Conservation (phyloP, 2,329 filamentous ascomycete species). For the Tricladium varicosporioides region DNA sequence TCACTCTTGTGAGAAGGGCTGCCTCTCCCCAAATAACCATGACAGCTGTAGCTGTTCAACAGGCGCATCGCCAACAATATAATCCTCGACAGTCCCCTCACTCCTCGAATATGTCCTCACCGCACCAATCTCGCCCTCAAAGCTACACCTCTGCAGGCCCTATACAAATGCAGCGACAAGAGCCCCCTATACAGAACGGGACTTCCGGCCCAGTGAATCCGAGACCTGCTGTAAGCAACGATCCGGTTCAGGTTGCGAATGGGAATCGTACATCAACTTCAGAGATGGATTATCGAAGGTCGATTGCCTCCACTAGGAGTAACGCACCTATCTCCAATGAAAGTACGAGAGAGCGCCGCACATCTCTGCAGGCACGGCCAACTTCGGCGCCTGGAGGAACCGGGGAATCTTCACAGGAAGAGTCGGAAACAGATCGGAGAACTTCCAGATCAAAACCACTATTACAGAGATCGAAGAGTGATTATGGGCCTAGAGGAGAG, state of each 20-base stretch:
- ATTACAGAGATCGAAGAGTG: constrained; percentile 46
- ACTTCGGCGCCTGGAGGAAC: constrained; percentile 23
- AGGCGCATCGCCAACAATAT: constrained; percentile 29
- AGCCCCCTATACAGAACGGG: constrained; percentile 25
- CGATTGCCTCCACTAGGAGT: constrained; percentile 2
- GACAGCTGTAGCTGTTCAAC: constrained; percentile 35
- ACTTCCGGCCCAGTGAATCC: constrained; percentile 17
- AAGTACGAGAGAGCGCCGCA: constrained; percentile 10
- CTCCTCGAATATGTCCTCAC: constrained; percentile 27
- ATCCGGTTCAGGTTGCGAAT: constrained; percentile 21
- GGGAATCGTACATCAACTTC: constrained; percentile 13
- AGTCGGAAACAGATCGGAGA: constrained; percentile 26
- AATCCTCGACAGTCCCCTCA: constrained; percentile 29
- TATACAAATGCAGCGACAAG: constrained; percentile 21
- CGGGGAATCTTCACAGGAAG: constrained; percentile 30
- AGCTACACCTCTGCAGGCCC: constrained; percentile 22
- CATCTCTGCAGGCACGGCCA: constrained; percentile 15
- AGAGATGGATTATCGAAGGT: constrained; percentile 10
- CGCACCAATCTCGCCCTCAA: constrained; percentile 28
- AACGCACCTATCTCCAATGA: background rate
- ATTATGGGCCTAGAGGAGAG: constrained; percentile 47
- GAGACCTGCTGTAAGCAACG: constrained; percentile 27
- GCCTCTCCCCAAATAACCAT: constrained; percentile 28
- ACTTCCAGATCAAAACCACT: constrained; percentile 26
- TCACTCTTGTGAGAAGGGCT: constrained; percentile 22